Percentiles rank a stretch among this genome's conserved stretches.
phyloP scores from a whole-genome alignment of 805 yeast genomes.

The Torulaspora quercuum region DNA sequence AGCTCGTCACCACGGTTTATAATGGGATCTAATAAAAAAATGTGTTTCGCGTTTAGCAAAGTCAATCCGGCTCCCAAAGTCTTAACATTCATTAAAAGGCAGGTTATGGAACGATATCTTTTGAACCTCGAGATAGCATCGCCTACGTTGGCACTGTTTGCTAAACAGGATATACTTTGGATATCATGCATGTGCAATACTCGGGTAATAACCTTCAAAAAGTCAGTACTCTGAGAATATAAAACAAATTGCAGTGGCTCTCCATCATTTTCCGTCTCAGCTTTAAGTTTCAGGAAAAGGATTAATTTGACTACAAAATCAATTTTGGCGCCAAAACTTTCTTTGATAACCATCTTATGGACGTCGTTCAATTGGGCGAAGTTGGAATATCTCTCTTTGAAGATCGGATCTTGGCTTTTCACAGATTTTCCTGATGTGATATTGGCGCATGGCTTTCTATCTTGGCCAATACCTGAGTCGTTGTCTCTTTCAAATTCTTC shows the following conservation, averaged over 20 bases:
- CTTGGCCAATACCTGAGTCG: too few relatives aligned
- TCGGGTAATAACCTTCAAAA: slow-evolving; percentile 60
- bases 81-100: slow-evolving; percentile 79
- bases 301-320: slow-evolving; percentile 77
- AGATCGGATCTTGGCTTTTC: slow-evolving; percentile 5
- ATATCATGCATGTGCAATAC: slow-evolving; percentile 63
- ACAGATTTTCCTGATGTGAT: neutral
- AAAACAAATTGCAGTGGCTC: slow-evolving; percentile 69
- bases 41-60: slow-evolving; percentile 86
- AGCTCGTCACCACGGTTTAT: slow-evolving; percentile 82
- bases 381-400: slow-evolving; percentile 25
- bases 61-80: slow-evolving; percentile 91
- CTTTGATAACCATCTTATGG: slow-evolving; percentile 41
- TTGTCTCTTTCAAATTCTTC: slow-evolving; percentile 11
- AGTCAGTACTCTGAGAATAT: slow-evolving; percentile 85
- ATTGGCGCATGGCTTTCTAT: neutral
- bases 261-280: slow-evolving; percentile 35
- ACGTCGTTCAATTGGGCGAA: slow-evolving; percentile 44
- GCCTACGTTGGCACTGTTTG: slow-evolving; percentile 45
- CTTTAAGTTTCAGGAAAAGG: slow-evolving; percentile 54
- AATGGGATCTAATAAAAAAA: slow-evolving; percentile 87
- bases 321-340: slow-evolving; percentile 77
- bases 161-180: slow-evolving; percentile 36
- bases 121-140: slow-evolving; percentile 51
- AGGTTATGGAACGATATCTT: slow-evolving; percentile 59